Percentiles rank a stretch among this genome's conserved stretches.
Evolutionary conservation across 768 basidiomycete species (phyloP).

Genomic region (Tylopilus rubrobrunneus): DNA sequence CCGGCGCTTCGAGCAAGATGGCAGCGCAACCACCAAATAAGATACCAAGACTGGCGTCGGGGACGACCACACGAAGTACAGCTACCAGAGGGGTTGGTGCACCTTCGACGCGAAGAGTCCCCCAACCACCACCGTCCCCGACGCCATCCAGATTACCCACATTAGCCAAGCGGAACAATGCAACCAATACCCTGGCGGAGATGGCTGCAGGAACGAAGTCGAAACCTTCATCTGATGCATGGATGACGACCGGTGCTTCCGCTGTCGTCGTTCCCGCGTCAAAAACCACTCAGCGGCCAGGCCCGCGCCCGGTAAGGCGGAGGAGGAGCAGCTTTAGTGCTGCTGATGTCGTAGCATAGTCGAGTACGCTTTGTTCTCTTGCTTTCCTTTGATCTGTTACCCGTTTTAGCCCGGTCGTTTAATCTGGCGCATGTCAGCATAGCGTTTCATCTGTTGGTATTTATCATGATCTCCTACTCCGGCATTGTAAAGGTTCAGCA

Average conservation of each 20-base stretch:
- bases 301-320: conserved; percentile 66
- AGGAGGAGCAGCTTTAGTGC: conserved; percentile 85
- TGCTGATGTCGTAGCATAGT: conserved; percentile 77
- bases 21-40: conserved; percentile 56
- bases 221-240: conserved; percentile 49
- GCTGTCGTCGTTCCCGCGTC: conserved; percentile 69
- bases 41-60: conserved; percentile 61
- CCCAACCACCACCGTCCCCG: conserved; percentile 56
- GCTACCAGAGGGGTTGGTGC: conserved; percentile 32
- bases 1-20: conserved; percentile 36
- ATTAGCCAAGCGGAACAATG: conserved; percentile 53
- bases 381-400: conserved; percentile 11
- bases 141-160: conserved; percentile 77
- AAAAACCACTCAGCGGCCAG: conserved; percentile 66
- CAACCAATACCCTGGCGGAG: conserved; percentile 46
- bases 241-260: conserved; percentile 71
- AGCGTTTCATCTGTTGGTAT: conserved; percentile 17
- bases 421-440: conserved; percentile 2
- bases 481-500: conserved; percentile 31
- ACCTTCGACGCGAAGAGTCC: conserved; percentile 34
- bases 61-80: conserved; percentile 48
- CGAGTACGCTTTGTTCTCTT: conserved; percentile 4
- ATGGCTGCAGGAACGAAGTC: conserved; percentile 39
- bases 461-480: conserved; percentile 25
- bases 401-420: neutral